Evolutionary conservation across 2,329 filamentous ascomycete genomes (phyloP).

Genomic region (Penicillium aurantiogriseum): DNA sequence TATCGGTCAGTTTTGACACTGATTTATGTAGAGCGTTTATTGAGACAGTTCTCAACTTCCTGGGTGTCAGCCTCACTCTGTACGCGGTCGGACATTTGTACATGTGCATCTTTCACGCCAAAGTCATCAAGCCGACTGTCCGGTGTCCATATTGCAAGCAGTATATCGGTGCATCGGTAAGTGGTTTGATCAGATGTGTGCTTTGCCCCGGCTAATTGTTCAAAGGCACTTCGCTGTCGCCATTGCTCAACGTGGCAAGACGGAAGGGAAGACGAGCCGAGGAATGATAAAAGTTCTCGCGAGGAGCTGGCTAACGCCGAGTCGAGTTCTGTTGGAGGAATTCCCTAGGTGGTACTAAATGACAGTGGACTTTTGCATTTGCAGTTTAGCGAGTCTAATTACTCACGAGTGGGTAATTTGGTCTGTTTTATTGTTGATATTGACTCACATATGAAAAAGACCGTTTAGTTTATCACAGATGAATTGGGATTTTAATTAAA

Average conservation of each 20-base stretch:
- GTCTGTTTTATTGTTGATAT: background rate
- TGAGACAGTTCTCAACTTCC: slow-evolving; percentile 60
- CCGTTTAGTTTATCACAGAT: background rate
- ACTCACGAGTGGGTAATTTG: background rate
- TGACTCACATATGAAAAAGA: background rate
- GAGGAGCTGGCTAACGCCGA: background rate
- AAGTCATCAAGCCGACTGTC: slow-evolving; percentile 68
- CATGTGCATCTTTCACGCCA: slow-evolving; percentile 60
- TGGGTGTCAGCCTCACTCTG: slow-evolving; percentile 63
- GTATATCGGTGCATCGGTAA: slow-evolving; percentile 61
- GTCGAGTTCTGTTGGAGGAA: background rate
- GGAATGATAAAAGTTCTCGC: background rate
- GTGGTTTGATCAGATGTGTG: slow-evolving; percentile 8
- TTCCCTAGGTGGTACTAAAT: background rate
- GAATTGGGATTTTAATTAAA: background rate
- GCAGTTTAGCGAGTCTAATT: background rate
- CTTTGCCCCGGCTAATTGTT: slow-evolving; percentile 8
- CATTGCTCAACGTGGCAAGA: slow-evolving; percentile 61
- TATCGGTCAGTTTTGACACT: background rate
- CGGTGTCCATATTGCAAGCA: slow-evolving; percentile 58
- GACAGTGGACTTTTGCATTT: background rate
- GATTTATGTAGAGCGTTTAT: slow-evolving; percentile 20
- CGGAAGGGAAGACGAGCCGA: slow-evolving; percentile 49
- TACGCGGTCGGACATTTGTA: slow-evolving; percentile 65
- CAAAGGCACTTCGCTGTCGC: slow-evolving; percentile 50